Base-by-base conservation (phyloP, 139 green algal genomes). In the Ostreobium quekettii region DNA sequence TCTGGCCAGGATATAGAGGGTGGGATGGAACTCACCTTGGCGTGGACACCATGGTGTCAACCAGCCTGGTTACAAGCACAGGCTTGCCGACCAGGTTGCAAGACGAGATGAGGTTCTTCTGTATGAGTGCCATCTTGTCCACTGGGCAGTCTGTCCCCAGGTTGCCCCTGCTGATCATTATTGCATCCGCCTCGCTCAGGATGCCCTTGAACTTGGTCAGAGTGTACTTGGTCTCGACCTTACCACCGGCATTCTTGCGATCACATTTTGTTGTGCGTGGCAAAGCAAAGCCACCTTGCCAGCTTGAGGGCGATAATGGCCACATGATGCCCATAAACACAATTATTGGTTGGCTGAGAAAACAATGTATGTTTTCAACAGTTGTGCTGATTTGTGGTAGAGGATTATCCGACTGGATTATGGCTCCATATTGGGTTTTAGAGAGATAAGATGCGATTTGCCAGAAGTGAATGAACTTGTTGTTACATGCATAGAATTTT, bases 61-160 rank as follows among this genome's bases (percentile, higher is more conserved):
- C 85, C 57, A 97, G 83, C 49, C 90, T 82, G 3, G 90, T 95
- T 64, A 95, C 82, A 30, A 97, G 58, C 11, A 80, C 77, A 1
- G 90, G 90, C 80, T 95, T 95, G 66, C 90, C 90, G 39, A 95
- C 76, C 56, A 93, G 67, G 80, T 93, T 93, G 79, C 88, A 96
- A 22, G 81, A 63, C 2, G 47, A 62, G 29, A 71, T 61, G 24
- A 71, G 28, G 46, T 61, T 42, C 26, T 71, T 71, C 42, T 71
- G 64, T 36, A 95, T 78, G 49, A 93, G 80, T n/a, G 87, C 84
- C 80, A 96, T 93, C 80, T 95, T 96, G 76, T 96, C 90, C 0
- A 86, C 79, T 56, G 82, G 71, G 60, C 89, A 85, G 67, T 96
- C 90, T 67, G 95, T 78, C 3, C 90, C 90, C 63, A 97, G 74